Percentiles rank a stretch among this genome's conserved stretches.
Conservation (phyloP, 495 filamentous ascomycete species). For the Cenococcum geophilum region DNA sequence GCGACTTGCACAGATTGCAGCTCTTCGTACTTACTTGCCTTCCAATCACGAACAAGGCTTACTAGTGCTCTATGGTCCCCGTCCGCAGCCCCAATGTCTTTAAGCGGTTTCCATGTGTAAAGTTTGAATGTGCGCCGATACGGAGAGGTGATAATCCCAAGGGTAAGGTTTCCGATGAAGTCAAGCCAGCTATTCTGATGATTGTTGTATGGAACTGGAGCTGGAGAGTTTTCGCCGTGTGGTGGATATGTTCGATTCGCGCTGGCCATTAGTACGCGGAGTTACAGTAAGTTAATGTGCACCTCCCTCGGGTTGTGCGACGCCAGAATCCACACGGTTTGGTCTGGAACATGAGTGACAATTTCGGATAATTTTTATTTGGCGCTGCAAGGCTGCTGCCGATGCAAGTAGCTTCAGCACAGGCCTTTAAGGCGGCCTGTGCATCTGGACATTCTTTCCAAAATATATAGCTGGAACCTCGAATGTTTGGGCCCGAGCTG, state of each 20-base stretch:
- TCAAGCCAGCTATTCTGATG: background rate
- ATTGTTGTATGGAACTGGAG: background rate
- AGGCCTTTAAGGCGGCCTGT: no score
- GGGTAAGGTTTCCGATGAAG: background rate
- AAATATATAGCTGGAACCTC: no score
- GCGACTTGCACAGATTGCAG: conserved; percentile 28
- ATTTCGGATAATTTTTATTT: no score
- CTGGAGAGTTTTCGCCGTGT: background rate
- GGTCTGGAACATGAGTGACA: no score
- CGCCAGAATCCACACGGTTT: no score
- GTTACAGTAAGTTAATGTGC: no score
- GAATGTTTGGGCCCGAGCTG: no score
- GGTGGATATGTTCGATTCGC: background rate
- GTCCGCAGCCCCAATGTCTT: conserved; percentile 11
- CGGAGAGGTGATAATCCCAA: conserved; percentile 18
- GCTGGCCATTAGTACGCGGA: background rate
- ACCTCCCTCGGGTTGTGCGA: no score
- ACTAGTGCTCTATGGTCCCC: conserved; percentile 9
- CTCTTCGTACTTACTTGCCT: conserved; percentile 23
- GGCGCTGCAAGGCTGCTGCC: no score
- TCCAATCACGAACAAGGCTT: conserved; percentile 14
- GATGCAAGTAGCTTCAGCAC: no score
- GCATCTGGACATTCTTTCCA: no score
- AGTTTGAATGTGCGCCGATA: conserved; percentile 26
- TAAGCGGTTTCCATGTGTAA: conserved; percentile 26